Base-by-base conservation (phyloP, 306 rosid species). In the Notholithocarpus densiflorus region DNA sequence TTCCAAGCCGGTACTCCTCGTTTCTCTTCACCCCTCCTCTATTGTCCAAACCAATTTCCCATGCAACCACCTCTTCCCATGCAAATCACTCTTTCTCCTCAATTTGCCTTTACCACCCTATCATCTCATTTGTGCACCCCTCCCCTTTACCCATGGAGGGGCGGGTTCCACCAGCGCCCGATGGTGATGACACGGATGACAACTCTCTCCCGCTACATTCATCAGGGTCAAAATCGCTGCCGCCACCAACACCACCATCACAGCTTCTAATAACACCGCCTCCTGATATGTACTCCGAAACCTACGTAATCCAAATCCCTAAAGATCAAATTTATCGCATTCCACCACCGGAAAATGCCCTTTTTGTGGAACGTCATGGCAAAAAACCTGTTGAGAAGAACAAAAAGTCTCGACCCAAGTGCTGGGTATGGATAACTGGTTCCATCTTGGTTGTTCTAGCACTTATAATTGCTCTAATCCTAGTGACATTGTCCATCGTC, bases 221-320 rank as follows among this genome's bases (percentile, higher is more conserved):
- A 26, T 77, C 43, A 45, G 32, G 71, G 0, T 83, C 79, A 0
- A 80, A 80, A 0, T 6, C 80, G 37, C 15, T 15, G 12, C 32
- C 5, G 15, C 55, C 52, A 3, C 51, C 26, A n/a, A n/a, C n/a
- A 45, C 24, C 80, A 0, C 87, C 82, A 0, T 74, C 79, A 0
- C 4, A 69, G 51, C 11, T 6, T 5, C 45, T 2, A 40, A 40
- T 40, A 8, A 40, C 40, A 32, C 4, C 12, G 1, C 72, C 31
- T 5, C 1, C 19, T 70, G 8, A 18, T 17, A 15, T 0, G 32
- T 3, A 0, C 10, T 34, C 59, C 0, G 86, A 84, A 4, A 87
- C 86, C 45, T 90, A 90, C 84, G 86, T 92, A 6, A 86, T 92
- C n/a, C 94, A 88, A 40, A 70, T 90, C 80, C 97, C 94, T 0